These are phyloP conservation scores for Clathrospora elynae DNA, from an alignment of 2,329 filamentous ascomycete species.

Conservation along the genomic window DNA sequence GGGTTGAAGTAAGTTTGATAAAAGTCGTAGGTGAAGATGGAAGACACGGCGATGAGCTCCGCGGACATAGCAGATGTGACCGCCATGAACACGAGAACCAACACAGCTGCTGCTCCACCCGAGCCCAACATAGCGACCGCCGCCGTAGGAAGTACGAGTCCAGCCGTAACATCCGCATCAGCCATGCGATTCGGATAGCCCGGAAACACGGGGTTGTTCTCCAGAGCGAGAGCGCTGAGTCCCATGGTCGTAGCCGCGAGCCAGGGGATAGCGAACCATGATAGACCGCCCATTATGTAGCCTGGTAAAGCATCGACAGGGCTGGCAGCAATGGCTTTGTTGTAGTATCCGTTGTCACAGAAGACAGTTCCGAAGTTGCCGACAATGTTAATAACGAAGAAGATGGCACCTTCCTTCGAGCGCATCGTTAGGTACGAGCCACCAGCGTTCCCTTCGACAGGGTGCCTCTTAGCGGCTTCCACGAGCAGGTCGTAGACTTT, in stretches of 20 bases:
- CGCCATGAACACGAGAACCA: constrained; percentile 87
- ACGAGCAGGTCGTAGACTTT: constrained; percentile 79
- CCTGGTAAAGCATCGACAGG: constrained; percentile 85
- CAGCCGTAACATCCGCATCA: constrained; percentile 75
- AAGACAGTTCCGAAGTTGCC: constrained; percentile 86
- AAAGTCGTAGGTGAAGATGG: constrained; percentile 86
- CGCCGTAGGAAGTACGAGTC: constrained; percentile 82
- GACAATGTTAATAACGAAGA: constrained; percentile 89
- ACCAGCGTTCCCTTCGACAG: constrained; percentile 76
- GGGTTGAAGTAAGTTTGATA: constrained; percentile 80
- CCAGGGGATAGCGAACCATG: constrained; percentile 94
- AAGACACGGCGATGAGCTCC: constrained; percentile 84
- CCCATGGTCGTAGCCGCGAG: constrained; percentile 88
- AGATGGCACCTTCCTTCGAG: constrained; percentile 78
- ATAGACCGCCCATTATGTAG: constrained; percentile 83
- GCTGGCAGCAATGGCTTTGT: constrained; percentile 88
- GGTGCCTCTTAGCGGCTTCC: constrained; percentile 69
- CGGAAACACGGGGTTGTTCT: constrained; percentile 73
- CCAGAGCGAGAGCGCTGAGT: constrained; percentile 77
- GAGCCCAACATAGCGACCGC: constrained; percentile 82
- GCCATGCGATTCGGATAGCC: constrained; percentile 75
- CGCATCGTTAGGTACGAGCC: constrained; percentile 89
- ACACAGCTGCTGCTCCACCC: constrained; percentile 76
- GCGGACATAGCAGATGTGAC: constrained; percentile 84
- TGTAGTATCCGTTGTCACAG: constrained; percentile 85